Evolutionary conservation across 345 rosid genomes (phyloP), one percentile per base, ranked within the genome.

Genomic region (Camelina sativa): DNA sequence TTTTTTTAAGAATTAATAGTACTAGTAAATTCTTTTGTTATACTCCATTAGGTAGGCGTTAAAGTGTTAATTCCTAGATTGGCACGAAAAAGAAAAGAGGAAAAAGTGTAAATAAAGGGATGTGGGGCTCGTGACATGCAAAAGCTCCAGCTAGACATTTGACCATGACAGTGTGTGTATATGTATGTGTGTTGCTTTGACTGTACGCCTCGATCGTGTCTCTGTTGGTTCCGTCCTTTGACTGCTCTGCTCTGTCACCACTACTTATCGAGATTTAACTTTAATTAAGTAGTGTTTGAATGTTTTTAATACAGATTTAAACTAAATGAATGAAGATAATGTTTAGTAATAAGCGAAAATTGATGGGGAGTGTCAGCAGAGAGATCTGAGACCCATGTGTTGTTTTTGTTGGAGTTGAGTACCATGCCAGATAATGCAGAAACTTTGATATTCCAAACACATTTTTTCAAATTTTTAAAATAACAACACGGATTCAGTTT

Each of bases 81-180:
- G 37, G 19, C 37, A 66, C 44, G 8, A 50, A 28, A 25, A 9
- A 41, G 23, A 52, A 11, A 60, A 62, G 5, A 0, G 7, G 11
- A 17, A 37, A 58, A 34, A 51, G 62, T n/a, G 32, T 56, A 13
- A 57, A 57, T 0, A 10, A 60, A 60, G 5, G 22, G 15, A 6
- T 19, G 40, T 32, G 81, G 79, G 78, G 50, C 62, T 73, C 78
- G 68, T 9, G 6, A 50, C 38, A 64, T 11, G 78, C 73, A 32
- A 77, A 83, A 81, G 80, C 73, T 79, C 78, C 88, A 83, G 88
- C 82, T 57, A 77, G 77, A 75, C 81, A 46, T 80, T 83, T 85
- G 85, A 83, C 85, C 81, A 66, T 12, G 76, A 74, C 83, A 68
- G 80, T 68, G 23, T 53, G 28, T 59, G 37, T 34, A 34, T 34